Conservation (phyloP, 179 eudicot genomes). For the Camellia oleifera region DNA sequence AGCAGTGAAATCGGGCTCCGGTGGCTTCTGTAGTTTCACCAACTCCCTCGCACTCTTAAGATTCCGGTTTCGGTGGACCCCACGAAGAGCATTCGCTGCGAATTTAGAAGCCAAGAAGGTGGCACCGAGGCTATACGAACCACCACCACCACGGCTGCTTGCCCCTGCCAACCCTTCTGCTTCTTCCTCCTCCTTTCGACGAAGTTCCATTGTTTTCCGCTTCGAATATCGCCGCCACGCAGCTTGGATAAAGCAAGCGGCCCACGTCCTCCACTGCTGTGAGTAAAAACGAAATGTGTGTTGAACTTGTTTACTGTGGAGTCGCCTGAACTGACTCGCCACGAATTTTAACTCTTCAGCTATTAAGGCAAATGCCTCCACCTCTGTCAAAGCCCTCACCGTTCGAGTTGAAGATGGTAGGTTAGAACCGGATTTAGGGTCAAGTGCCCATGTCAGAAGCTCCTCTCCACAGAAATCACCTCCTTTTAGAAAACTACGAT, state of each 20-base stretch:
- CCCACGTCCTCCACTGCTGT: conserved; percentile 93
- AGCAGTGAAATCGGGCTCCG: conserved; percentile 91
- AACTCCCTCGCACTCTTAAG: conserved; percentile 57
- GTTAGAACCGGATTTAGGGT: conserved; percentile 19
- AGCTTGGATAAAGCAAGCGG: conserved; percentile 91
- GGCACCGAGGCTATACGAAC: conserved; percentile 75
- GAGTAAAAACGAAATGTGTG: conserved; percentile 91
- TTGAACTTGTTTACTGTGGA: conserved; percentile 89
- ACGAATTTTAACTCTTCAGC: conserved; percentile 78
- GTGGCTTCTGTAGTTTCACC: conserved; percentile 89
- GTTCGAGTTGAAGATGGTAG: conserved; percentile 28
- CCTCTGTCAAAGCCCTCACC: conserved; percentile 19
- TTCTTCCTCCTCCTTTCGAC: conserved; percentile 73
- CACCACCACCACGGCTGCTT: conserved; percentile 29
- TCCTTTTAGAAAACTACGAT: conserved; percentile 14
- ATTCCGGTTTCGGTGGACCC: conserved; percentile 71
- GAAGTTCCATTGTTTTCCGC: conserved; percentile 64
- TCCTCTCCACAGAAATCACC: conserved; percentile 34
- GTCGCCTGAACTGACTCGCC: conserved; percentile 85
- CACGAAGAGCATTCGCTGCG: conserved; percentile 85
- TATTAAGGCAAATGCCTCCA: conserved; percentile 26
- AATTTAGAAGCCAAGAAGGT: conserved; percentile 80
- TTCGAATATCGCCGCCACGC: conserved; percentile 88
- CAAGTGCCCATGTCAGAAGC: conserved; percentile 29
- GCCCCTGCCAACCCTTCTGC: conserved; percentile 18